Evolutionary conservation across 2,329 filamentous ascomycete genomes (phyloP).

Genomic region (Fusarium caatingaense): DNA sequence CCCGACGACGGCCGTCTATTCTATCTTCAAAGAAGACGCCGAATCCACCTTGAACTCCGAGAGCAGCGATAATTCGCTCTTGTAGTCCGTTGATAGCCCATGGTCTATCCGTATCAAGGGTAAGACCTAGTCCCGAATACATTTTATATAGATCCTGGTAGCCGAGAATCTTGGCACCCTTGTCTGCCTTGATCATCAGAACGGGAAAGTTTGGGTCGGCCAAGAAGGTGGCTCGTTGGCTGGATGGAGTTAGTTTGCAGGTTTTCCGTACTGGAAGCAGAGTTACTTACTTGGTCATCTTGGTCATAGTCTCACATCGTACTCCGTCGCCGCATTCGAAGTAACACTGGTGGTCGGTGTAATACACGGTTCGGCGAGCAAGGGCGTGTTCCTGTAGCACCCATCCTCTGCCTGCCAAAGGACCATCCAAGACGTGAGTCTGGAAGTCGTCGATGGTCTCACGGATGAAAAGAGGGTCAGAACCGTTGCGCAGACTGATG

Average conservation of each 20-base stretch:
- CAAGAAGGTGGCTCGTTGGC: conserved; percentile 7
- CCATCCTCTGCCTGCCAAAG: background rate
- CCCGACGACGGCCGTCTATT: background rate
- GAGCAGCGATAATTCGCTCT: background rate
- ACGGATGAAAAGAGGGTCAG: background rate
- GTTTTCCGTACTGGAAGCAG: too few relatives aligned
- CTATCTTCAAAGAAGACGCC: conserved; percentile 2
- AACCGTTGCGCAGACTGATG: background rate
- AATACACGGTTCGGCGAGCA: conserved; percentile 6
- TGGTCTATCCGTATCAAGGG: background rate
- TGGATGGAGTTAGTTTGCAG: background rate
- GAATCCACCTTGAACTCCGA: background rate
- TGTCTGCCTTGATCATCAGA: background rate
- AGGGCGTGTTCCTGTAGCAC: conserved; percentile 14
- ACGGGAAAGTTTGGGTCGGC: conserved; percentile 15
- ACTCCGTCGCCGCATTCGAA: conserved; percentile 18
- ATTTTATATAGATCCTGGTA: conserved; percentile 18
- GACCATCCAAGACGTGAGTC: background rate
- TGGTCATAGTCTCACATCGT: conserved; percentile 4
- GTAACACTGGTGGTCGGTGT: conserved; percentile 4
- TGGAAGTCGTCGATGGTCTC: conserved; percentile 6
- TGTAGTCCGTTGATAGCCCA: conserved; percentile 16
- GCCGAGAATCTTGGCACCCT: background rate
- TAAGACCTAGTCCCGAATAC: background rate
- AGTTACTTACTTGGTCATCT: conserved; percentile 10